Evolutionary conservation across 345 rosid species (phyloP), one percentile per base, ranked within the genome.

Genomic region (Garcia nutans): DNA sequence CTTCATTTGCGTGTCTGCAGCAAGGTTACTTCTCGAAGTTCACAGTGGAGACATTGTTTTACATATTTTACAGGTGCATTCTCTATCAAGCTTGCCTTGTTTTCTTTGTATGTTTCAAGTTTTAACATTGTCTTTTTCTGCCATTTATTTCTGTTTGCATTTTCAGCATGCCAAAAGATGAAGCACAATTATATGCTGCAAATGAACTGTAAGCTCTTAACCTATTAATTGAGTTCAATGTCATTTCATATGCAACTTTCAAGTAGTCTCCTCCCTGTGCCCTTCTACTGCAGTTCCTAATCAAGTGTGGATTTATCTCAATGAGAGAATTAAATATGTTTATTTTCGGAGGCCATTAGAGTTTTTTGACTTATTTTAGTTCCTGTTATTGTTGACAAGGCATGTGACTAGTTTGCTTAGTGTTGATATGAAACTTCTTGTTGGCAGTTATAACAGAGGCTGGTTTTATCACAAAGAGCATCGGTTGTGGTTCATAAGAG

Each of bases 121-220:
- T 50, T 68, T 61, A 3, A 28, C 44, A 10, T 60, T 15, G 10
- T 44, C 8, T 20, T 9, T 10, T 26, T 58, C 0, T 28, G 6
- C 19, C 50, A 28, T 41, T 20, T 28, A 6, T 31, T 31, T 49
- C 8, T 54, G 17, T 65, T 23, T 37, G 70, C 60, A 66, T 70
- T 75, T 83, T 73, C 92, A 96, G 97, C 92, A 91, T 96, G 98
- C 98, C 99, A 16, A 93, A 87, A 87, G 99, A 96, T 26, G 99
- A 93, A 82, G 97, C 95, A 60, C 99, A 96, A 72, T 79, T 96
- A 68, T 79, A 82, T 70, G 99, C 99, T 47, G 97, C 99, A 55
- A 88, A 91, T 73, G 98, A 93, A 91, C 98, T 96, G 98, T 92
- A 89, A 73, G 97, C 74, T 70, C 81, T 65, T 59, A 47, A 16